These are phyloP conservation scores for Penicillium brevicompactum DNA, from an alignment of 2,329 filamentous ascomycete species.

Conservation along the genomic window DNA sequence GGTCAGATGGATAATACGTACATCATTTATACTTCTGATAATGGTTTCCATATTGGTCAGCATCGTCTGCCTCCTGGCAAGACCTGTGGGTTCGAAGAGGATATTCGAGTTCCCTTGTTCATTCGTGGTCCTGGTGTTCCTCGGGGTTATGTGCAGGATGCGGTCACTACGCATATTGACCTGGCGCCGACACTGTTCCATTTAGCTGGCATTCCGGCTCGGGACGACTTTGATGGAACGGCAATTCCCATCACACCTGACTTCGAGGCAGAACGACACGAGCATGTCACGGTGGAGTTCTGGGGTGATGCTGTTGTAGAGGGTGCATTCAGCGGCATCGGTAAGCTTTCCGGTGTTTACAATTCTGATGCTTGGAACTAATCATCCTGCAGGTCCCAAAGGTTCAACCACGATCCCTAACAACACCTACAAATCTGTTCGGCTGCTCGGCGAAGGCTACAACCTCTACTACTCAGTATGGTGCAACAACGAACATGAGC, in stretches of 20 bases:
- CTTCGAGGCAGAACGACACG: slow-evolving; percentile 39
- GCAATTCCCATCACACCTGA: slow-evolving; percentile 49
- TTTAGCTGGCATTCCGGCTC: slow-evolving; percentile 41
- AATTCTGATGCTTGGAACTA: not conserved
- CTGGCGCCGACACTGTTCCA: slow-evolving; percentile 63
- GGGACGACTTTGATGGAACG: slow-evolving; percentile 59
- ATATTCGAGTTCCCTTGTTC: slow-evolving; percentile 62
- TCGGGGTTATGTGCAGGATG: slow-evolving; percentile 42
- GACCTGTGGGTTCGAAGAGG: slow-evolving; percentile 60
- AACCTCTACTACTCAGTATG: slow-evolving; percentile 46
- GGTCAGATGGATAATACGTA: slow-evolving; percentile 56
- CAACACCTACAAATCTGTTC: slow-evolving; percentile 45
- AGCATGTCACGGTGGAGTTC: slow-evolving; percentile 62
- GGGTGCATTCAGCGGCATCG: slow-evolving; percentile 29
- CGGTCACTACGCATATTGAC: slow-evolving; percentile 65
- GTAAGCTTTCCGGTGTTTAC: slow-evolving; percentile 14
- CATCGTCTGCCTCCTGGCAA: slow-evolving; percentile 62
- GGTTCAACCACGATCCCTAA: slow-evolving; percentile 27
- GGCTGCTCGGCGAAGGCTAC: slow-evolving; percentile 38
- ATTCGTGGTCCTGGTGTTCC: slow-evolving; percentile 61
- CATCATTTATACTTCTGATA: slow-evolving; percentile 64
- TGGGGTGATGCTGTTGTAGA: slow-evolving; percentile 50
- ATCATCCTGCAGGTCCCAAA: slow-evolving; percentile 15
- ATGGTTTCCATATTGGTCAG: slow-evolving; percentile 63
- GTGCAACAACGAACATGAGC: slow-evolving; percentile 45